Evolutionary conservation across 768 basidiomycete genomes (phyloP).

Genomic region (Saitozyma sp.): DNA sequence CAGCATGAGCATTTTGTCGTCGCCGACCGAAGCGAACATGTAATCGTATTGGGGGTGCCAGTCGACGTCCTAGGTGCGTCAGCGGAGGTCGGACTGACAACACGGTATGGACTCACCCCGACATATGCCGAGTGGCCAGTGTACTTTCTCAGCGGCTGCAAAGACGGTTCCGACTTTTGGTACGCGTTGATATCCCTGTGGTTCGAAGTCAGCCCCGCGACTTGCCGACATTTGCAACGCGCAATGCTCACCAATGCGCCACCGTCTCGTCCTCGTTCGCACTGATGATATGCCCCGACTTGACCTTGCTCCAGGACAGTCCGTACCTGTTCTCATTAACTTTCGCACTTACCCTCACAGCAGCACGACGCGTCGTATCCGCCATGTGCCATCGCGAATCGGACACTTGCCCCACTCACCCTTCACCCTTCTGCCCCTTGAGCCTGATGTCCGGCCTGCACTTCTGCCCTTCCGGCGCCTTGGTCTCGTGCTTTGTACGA

Average conservation of each 20-base stretch:
- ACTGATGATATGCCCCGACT: constrained; percentile 79
- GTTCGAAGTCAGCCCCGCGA: neutral
- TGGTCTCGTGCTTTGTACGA: constrained; percentile 91
- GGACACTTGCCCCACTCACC: constrained; percentile 60
- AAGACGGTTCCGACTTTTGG: constrained; percentile 67
- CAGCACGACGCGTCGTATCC: neutral
- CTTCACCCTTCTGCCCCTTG: constrained; percentile 87
- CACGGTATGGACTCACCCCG: constrained; percentile 62
- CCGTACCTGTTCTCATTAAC: constrained; percentile 67
- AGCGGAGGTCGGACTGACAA: constrained; percentile 1
- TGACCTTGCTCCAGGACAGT: constrained; percentile 84
- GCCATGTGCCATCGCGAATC: no score
- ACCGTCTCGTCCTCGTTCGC: constrained; percentile 95
- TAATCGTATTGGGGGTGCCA: constrained; percentile 84
- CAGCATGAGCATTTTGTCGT: constrained; percentile 93
- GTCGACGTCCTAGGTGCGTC: constrained; percentile 77
- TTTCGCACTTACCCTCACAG: neutral
- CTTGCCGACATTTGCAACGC: neutral
- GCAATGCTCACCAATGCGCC: constrained; percentile 73
- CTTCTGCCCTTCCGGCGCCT: constrained; percentile 78
- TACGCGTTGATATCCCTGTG: constrained; percentile 89
- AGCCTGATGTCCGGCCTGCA: constrained; percentile 89
- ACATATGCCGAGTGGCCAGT: constrained; percentile 88
- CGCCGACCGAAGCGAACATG: constrained; percentile 90
- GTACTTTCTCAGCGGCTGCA: constrained; percentile 84